Evolutionary conservation across 768 basidiomycete species (phyloP).

Genomic region (Psilocybe subaeruginosa): DNA sequence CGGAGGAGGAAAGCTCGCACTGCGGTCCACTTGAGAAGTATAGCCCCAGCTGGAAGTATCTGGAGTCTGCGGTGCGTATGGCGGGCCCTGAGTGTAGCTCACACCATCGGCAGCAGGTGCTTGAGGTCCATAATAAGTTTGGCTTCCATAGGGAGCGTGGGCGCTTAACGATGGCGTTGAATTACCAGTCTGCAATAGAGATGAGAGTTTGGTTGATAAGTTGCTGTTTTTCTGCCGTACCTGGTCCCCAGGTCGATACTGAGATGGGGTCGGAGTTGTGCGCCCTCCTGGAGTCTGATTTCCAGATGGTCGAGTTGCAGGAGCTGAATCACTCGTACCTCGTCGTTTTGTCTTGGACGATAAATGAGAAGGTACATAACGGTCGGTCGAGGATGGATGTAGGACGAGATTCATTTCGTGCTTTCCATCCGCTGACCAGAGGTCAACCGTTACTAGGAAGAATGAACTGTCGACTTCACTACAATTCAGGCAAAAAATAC

Average conservation of each 20-base stretch:
- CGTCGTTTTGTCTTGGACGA: slow-evolving; percentile 44
- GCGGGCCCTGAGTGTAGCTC: slow-evolving; percentile 41
- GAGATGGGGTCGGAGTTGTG: slow-evolving; percentile 49
- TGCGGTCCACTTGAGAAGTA: slow-evolving; percentile 44
- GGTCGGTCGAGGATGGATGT: slow-evolving; percentile 81
- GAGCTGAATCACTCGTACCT: slow-evolving; percentile 40
- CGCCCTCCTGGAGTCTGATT: slow-evolving; percentile 50
- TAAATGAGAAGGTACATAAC: slow-evolving; percentile 59
- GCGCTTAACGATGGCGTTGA: slow-evolving; percentile 42
- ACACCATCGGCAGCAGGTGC: slow-evolving; percentile 43
- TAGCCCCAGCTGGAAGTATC: slow-evolving; percentile 64
- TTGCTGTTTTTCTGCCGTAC: slow-evolving; percentile 29
- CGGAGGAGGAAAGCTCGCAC: slow-evolving; percentile 49
- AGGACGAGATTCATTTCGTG: slow-evolving; percentile 89
- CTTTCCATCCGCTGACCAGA: slow-evolving; percentile 85
- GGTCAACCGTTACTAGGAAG: slow-evolving; percentile 89
- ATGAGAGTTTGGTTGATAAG: not conserved
- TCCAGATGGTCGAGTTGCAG: slow-evolving; percentile 37
- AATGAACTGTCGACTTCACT: slow-evolving; percentile 89
- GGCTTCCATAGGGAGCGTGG: slow-evolving; percentile 42
- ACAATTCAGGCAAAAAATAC: slow-evolving; percentile 12
- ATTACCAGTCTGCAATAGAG: slow-evolving; percentile 17
- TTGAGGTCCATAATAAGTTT: slow-evolving; percentile 49
- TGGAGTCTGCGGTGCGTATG: slow-evolving; percentile 44
- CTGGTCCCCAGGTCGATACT: slow-evolving; percentile 47